A percentile compares a stretch with the other conserved stretches of the same genome.
Conservation (phyloP, 129 eudicot species). For the Silybum marianum region DNA sequence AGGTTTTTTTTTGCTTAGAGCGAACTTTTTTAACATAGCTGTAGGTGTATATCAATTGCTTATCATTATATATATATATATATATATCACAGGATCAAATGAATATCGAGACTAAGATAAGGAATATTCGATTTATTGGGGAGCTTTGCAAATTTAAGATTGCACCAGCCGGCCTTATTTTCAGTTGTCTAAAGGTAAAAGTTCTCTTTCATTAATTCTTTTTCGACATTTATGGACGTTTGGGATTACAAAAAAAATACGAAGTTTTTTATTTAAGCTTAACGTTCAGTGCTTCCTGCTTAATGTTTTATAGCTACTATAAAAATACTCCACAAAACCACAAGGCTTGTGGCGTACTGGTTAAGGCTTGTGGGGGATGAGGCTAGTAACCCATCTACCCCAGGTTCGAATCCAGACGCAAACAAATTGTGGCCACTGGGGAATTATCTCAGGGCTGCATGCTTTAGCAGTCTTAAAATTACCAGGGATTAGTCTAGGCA, state of each 20-base stretch:
- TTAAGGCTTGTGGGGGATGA: too few species aligned
- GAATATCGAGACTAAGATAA: constrained; percentile 94
- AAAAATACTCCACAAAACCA: too few species aligned
- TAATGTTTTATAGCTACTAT: background rate
- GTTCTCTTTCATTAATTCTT: background rate
- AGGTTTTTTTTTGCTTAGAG: constrained; percentile 48
- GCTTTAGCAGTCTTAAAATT: too few species aligned
- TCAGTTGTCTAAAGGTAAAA: constrained; percentile 89
- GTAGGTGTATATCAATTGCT: constrained; percentile 4
- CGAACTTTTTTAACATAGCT: constrained; percentile 6
- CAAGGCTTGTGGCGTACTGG: too few species aligned
- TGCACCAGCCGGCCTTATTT: constrained; percentile 87
- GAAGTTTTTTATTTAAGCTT: background rate
- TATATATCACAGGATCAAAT: constrained; percentile 76
- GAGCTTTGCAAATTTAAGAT: constrained; percentile 96
- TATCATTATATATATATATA: background rate
- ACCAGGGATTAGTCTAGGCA: too few species aligned
- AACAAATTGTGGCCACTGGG: too few species aligned
- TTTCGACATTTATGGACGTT: background rate
- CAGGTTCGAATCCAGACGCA: too few species aligned
- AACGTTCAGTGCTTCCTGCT: background rate
- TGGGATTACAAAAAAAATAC: background rate
- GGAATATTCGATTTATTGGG: constrained; percentile 91
- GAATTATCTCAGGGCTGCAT: too few species aligned
- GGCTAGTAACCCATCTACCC: too few species aligned